phyloP scores from a whole-genome alignment of 208 protist genomes.

The Leishmania guyanensis region DNA sequence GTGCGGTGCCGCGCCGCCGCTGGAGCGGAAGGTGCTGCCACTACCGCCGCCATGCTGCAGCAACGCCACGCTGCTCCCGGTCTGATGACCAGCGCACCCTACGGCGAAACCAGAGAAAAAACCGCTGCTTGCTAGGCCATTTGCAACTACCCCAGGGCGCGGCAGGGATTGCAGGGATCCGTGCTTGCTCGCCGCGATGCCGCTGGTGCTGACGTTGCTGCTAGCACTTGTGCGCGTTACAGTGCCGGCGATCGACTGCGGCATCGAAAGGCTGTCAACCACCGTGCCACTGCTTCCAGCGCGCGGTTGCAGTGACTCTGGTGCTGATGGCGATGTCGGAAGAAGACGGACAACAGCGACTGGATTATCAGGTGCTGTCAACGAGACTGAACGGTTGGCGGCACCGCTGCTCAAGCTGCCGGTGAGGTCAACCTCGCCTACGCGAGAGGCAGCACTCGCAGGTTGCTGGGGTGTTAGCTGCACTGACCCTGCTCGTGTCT shows the following conservation, averaged over 20 bases:
- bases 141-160: constrained; percentile 5
- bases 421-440: not conserved
- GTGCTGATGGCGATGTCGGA: constrained; percentile 9
- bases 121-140: constrained; percentile 5
- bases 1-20: not conserved
- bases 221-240: not conserved
- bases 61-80: not conserved
- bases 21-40: not conserved
- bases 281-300: constrained; percentile 2
- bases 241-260: not conserved
- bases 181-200: constrained; percentile 14
- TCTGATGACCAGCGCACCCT: not conserved
- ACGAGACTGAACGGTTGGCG: not conserved
- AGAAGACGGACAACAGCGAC: not conserved
- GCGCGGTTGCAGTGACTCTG: constrained; percentile 10
- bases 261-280: not conserved
- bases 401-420: not conserved
- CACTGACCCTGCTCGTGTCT: not conserved
- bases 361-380: not conserved
- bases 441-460: not conserved
- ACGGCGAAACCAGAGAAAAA: not conserved
- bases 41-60: constrained; percentile 1
- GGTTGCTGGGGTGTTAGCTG: not conserved
- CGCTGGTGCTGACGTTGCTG: not conserved
- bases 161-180: constrained; percentile 9